A percentile compares a stretch with the other conserved stretches of the same genome.
Conservation (phyloP, 2,329 filamentous ascomycete species). For the Sarocladiaceae sp. region DNA sequence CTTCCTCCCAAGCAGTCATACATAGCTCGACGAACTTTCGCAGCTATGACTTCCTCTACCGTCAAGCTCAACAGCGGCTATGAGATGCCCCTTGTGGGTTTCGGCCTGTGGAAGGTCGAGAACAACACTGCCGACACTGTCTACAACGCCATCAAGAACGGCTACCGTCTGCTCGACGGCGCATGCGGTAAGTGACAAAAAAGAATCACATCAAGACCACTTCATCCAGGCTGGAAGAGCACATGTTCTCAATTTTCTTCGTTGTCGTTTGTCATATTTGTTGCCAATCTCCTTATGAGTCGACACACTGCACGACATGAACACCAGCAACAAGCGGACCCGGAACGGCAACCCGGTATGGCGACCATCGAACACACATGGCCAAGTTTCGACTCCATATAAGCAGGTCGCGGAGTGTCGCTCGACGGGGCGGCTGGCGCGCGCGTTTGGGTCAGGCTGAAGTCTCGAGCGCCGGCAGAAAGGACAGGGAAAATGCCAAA, state of each 20-base stretch:
- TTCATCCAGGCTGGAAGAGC: neutral
- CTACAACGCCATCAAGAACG: constrained; percentile 65
- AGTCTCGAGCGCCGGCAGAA: constrained; percentile 8
- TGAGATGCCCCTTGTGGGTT: constrained; percentile 70
- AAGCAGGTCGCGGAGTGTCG: no score
- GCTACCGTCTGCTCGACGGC: constrained; percentile 55
- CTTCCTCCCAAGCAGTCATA: neutral
- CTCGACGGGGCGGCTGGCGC: neutral
- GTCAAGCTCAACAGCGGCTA: constrained; percentile 60
- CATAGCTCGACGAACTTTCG: constrained; percentile 9
- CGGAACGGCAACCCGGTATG: no score
- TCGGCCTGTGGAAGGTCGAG: constrained; percentile 79
- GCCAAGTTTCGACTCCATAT: no score
- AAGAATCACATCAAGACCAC: neutral
- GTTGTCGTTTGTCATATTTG: no score
- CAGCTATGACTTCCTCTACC: constrained; percentile 33
- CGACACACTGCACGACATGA: no score
- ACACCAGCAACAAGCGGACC: no score
- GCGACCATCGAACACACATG: no score
- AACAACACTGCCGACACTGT: constrained; percentile 68
- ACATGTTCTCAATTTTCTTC: no score
- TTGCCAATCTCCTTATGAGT: no score
- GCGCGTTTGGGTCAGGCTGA: constrained; percentile 7
- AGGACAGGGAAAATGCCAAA: constrained; percentile 9
- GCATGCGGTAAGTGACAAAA: constrained; percentile 44